Conservation (phyloP, 306 rosid species). For the Ochetophila trinervis region DNA sequence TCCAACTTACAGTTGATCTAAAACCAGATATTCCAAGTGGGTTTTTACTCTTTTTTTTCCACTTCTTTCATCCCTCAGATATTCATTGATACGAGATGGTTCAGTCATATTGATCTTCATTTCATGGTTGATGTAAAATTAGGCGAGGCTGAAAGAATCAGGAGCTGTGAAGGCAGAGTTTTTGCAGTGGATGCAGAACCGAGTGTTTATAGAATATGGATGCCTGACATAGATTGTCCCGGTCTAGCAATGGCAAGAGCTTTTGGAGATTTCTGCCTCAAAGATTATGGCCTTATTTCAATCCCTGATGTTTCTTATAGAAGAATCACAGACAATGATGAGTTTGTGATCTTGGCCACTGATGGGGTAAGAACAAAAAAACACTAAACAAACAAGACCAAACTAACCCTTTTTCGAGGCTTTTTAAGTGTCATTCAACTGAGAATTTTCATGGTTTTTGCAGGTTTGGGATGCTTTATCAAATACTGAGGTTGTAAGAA, state of each 20-base stretch:
- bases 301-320: constrained; percentile 63
- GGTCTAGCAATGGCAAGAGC: constrained; percentile 98
- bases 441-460: background rate
- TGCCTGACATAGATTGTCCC: constrained; percentile 90
- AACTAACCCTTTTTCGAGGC: background rate
- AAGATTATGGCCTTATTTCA: constrained; percentile 85
- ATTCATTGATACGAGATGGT: background rate
- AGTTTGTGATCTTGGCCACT: constrained; percentile 79
- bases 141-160: constrained; percentile 88
- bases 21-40: constrained; percentile 79
- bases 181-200: constrained; percentile 74
- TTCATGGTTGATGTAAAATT: constrained; percentile 1
- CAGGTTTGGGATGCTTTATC: constrained; percentile 92
- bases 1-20: constrained; percentile 84
- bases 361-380: constrained; percentile 63
- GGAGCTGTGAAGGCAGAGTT: constrained; percentile 62
- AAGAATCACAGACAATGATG: constrained; percentile 54
- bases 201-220: constrained; percentile 78
- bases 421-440: background rate
- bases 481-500: constrained; percentile 65
- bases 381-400: background rate
- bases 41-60: constrained; percentile 11
- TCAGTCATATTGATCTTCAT: background rate
- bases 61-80: background rate
- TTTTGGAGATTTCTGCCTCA: constrained; percentile 89